phyloP scores from a whole-genome alignment of 345 rosid species.

The Syzygium grande region DNA sequence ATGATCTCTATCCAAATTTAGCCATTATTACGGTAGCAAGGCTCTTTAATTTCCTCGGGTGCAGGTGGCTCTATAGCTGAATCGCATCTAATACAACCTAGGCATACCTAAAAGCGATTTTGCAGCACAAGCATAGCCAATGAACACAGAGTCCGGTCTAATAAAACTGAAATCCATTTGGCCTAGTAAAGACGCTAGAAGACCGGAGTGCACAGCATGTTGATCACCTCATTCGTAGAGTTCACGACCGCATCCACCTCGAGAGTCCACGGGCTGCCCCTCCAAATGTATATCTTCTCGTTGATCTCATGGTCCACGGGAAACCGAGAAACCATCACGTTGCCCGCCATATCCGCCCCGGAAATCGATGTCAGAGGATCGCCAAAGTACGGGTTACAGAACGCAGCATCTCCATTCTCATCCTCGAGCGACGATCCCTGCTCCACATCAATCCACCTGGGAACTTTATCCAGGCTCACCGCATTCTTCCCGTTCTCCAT shows the following conservation, averaged over 20 bases:
- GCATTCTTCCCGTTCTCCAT: slow-evolving; percentile 50
- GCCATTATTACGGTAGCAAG: background rate
- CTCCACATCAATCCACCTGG: slow-evolving; percentile 89
- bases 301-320: slow-evolving; percentile 84
- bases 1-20: background rate
- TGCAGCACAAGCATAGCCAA: background rate
- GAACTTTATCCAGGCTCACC: slow-evolving; percentile 84
- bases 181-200: background rate
- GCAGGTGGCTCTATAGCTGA: background rate
- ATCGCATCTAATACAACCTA: background rate
- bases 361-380: slow-evolving; percentile 61
- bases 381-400: slow-evolving; percentile 48
- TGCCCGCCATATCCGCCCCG: slow-evolving; percentile 38
- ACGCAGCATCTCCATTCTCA: slow-evolving; percentile 55
- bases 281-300: slow-evolving; percentile 81
- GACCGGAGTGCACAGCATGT: background rate
- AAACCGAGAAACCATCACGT: slow-evolving; percentile 68
- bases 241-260: slow-evolving; percentile 98
- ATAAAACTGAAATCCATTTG: background rate
- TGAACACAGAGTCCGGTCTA: background rate
- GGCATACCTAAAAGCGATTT: background rate
- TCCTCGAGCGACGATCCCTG: slow-evolving; percentile 36
- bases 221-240: slow-evolving; percentile 86
- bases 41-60: background rate
- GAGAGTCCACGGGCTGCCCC: slow-evolving; percentile 96